phyloP scores from a whole-genome alignment of 176 grass and related monocot species.

The Aegilops umbellulata region DNA sequence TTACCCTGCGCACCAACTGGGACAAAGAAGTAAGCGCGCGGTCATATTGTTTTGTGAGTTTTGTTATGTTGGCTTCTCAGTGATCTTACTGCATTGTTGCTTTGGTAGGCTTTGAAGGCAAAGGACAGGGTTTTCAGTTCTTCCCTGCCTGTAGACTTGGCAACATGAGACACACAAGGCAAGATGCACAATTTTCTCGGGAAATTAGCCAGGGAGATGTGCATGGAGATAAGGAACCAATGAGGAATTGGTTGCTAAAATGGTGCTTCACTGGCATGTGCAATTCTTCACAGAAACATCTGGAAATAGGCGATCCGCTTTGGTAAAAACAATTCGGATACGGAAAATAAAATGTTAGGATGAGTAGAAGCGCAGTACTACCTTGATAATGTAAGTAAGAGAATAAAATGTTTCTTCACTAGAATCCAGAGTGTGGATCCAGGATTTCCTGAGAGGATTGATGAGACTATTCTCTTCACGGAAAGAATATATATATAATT shows the following conservation, averaged over 20 bases:
- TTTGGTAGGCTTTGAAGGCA: constrained; percentile 39
- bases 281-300: background rate
- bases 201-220: background rate
- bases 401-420: too few relatives aligned
- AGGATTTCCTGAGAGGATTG: too few relatives aligned
- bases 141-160: constrained; percentile 52
- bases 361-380: background rate
- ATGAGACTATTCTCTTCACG: too few relatives aligned
- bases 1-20: constrained; percentile 41
- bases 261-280: background rate
- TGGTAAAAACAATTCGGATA: background rate
- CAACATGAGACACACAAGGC: constrained; percentile 5
- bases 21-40: constrained; percentile 36
- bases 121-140: constrained; percentile 64
- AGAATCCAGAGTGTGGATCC: too few relatives aligned
- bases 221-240: background rate
- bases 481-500: too few relatives aligned
- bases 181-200: background rate
- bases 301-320: background rate
- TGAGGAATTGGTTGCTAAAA: background rate
- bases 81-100: background rate
- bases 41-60: background rate
- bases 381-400: background rate
- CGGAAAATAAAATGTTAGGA: background rate
- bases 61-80: background rate